phyloP scores from a whole-genome alignment of 2,329 filamentous ascomycete species.

The Arthrobotrys musiformis region DNA sequence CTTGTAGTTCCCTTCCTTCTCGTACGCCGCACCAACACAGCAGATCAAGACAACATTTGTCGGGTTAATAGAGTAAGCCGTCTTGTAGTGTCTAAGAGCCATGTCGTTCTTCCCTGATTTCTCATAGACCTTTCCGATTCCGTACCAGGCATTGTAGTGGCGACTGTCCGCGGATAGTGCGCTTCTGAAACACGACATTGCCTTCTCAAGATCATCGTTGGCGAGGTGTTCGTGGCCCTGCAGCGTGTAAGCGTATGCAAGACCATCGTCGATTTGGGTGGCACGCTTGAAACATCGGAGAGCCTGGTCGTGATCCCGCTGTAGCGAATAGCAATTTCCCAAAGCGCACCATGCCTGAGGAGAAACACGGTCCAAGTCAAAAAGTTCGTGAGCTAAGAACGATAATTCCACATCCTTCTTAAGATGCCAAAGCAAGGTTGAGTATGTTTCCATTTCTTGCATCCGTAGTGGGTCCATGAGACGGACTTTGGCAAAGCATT shows the following conservation, averaged over 20 bases:
- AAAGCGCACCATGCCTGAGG: conserved; percentile 96
- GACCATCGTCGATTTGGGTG: conserved; percentile 86
- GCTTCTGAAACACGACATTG: conserved; percentile 83
- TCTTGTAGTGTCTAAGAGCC: conserved; percentile 89
- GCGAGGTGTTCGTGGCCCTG: conserved; percentile 95
- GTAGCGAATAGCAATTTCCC: conserved; percentile 92
- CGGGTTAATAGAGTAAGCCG: conserved; percentile 88
- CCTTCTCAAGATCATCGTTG: conserved; percentile 98
- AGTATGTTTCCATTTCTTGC: conserved; percentile 98
- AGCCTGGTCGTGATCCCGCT: conserved; percentile 92
- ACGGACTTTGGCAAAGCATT: conserved; percentile 82
- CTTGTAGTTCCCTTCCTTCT: conserved; percentile 84
- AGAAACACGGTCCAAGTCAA: conserved; percentile 86
- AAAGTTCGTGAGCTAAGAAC: conserved; percentile 88
- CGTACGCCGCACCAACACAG: conserved; percentile 88
- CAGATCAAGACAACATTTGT: conserved; percentile 92
- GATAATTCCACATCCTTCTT: conserved; percentile 92
- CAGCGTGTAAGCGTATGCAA: conserved; percentile 94
- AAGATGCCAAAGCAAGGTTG: conserved; percentile 97
- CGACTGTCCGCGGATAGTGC: conserved; percentile 86
- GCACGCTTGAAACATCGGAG: conserved; percentile 93
- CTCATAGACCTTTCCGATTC: conserved; percentile 83
- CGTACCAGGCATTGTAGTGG: conserved; percentile 99
- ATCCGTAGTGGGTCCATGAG: conserved; percentile 82
- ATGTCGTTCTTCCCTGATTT: conserved; percentile 91